Conservation (phyloP, 768 basidiomycete species). For the Suillus cothurnatus region DNA sequence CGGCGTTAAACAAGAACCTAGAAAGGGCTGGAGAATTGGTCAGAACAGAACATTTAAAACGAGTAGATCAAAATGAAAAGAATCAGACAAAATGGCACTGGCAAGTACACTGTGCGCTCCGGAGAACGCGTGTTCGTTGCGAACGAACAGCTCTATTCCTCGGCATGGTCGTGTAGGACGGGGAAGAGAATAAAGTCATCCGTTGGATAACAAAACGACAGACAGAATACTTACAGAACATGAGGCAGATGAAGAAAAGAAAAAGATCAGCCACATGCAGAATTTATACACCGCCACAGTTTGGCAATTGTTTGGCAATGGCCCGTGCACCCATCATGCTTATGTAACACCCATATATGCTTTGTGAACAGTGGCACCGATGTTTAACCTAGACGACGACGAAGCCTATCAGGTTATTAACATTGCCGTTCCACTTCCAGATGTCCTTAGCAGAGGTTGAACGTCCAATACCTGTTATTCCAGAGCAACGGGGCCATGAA, state of each 20-base stretch:
- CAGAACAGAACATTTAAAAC: conserved; percentile 14
- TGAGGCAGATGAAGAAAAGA: conserved; percentile 18
- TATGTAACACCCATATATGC: conserved; percentile 26
- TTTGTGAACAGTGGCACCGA: background rate
- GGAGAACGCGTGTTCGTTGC: conserved; percentile 68
- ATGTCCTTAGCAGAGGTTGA: conserved; percentile 26
- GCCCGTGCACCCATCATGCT: conserved; percentile 31
- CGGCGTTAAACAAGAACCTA: background rate
- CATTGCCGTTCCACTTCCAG: conserved; percentile 5
- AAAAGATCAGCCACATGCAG: background rate
- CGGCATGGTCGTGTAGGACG: conserved; percentile 90
- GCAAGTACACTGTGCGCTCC: conserved; percentile 78
- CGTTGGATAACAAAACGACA: conserved; percentile 8
- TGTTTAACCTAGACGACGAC: conserved; percentile 20
- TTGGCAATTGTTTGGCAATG: conserved; percentile 31
- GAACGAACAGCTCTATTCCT: conserved; percentile 79
- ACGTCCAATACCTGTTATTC: conserved; percentile 6
- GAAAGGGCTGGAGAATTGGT: conserved; percentile 12
- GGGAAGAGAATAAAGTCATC: conserved; percentile 91
- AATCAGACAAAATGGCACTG: conserved; percentile 87
- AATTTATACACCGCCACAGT: conserved; percentile 31
- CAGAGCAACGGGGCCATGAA: conserved; percentile 18
- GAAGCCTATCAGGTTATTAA: conserved; percentile 9
- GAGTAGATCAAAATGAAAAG: conserved; percentile 9
- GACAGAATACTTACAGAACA: background rate